phyloP scores from a whole-genome alignment of 148 eudicot species.

The Pouteria glomerata region DNA sequence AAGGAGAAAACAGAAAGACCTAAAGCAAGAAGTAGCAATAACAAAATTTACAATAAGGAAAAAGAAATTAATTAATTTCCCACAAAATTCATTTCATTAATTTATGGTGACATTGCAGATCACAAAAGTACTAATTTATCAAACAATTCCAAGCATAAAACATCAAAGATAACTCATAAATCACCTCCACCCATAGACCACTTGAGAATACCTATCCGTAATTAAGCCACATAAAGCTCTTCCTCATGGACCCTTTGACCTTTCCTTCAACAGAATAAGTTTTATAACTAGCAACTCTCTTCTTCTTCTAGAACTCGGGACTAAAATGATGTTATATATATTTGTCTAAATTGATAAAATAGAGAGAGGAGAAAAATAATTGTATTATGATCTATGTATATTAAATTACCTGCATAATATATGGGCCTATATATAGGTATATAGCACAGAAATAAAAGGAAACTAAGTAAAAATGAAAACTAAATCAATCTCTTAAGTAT shows the following conservation, averaged over 20 bases:
- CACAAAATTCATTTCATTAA: neutral
- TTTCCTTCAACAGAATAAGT: slow-evolving; percentile 64
- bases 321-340: no score
- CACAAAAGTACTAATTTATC: neutral
- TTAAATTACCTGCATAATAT: no score
- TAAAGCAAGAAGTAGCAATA: neutral
- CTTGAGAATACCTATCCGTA: slow-evolving; percentile 30
- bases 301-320: slow-evolving; percentile 78
- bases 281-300: slow-evolving; percentile 75
- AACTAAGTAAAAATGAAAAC: no score
- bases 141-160: slow-evolving; percentile 3
- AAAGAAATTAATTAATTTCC: neutral
- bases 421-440: no score
- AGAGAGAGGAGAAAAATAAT: no score
- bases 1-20: neutral
- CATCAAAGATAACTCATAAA: slow-evolving; percentile 9
- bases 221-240: slow-evolving; percentile 71
- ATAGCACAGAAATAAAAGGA: no score
- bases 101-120: neutral
- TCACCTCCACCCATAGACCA: slow-evolving; percentile 46
- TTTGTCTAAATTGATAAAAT: no score
- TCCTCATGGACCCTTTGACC: slow-evolving; percentile 72
- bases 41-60: neutral
- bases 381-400: no score
- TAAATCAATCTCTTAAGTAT: no score